Percentiles rank a stretch among this genome's conserved stretches.
Evolutionary conservation across 2,329 filamentous ascomycete genomes (phyloP).

Genomic region (Aureobasidium sp.): DNA sequence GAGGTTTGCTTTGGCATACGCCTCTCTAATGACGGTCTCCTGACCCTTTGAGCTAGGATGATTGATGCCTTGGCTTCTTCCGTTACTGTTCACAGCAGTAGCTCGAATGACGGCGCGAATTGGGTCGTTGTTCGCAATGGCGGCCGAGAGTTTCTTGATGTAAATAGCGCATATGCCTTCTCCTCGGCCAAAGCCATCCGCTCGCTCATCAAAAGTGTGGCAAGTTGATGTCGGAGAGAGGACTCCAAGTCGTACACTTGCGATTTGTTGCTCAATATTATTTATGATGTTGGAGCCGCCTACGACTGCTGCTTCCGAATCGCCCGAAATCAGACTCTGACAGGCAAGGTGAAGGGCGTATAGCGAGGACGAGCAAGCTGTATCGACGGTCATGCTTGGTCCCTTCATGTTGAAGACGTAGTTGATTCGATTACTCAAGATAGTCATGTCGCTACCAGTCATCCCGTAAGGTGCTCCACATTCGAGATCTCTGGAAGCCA

Average conservation of each 20-base stretch:
- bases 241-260: slow-evolving; percentile 15
- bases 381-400: slow-evolving; percentile 38
- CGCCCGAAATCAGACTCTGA: not conserved
- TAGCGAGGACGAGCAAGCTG: slow-evolving; percentile 32
- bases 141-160: slow-evolving; percentile 38
- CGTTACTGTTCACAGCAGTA: slow-evolving; percentile 32
- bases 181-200: slow-evolving; percentile 45
- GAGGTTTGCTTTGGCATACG: slow-evolving; percentile 32
- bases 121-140: slow-evolving; percentile 39
- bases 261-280: not conserved
- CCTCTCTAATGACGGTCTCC: slow-evolving; percentile 26
- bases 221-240: slow-evolving; percentile 28
- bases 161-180: slow-evolving; percentile 46
- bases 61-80: slow-evolving; percentile 33
- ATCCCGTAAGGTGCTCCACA: slow-evolving; percentile 18
- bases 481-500: slow-evolving; percentile 16
- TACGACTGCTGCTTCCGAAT: not conserved
- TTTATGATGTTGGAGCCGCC: not conserved
- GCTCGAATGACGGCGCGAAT: slow-evolving; percentile 34
- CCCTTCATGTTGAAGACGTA: slow-evolving; percentile 35
- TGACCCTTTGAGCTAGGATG: slow-evolving; percentile 32
- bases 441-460: slow-evolving; percentile 27
- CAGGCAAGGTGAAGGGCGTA: not conserved
- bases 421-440: slow-evolving; percentile 30
- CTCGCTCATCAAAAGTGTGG: slow-evolving; percentile 31